Evolutionary conservation across 2,329 filamentous ascomycete genomes (phyloP).

Genomic region (Ceratocystis lukuohia): DNA sequence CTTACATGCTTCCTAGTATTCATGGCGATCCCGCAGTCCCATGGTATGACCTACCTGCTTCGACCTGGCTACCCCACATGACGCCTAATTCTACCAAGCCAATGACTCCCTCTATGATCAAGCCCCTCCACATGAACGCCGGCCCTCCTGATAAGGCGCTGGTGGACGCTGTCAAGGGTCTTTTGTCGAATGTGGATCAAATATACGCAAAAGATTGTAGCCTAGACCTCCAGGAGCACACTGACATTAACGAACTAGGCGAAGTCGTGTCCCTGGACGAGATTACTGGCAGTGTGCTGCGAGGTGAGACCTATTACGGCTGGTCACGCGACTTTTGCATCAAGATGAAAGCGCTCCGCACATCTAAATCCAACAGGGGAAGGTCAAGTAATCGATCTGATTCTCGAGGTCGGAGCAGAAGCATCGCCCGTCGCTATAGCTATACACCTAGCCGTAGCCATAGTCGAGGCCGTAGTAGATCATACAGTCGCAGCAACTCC

Average conservation of each 20-base stretch:
- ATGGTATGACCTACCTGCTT: constrained; percentile 73
- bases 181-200: constrained; percentile 55
- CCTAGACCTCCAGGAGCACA: constrained; percentile 23
- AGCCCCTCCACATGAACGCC: constrained; percentile 54
- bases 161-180: constrained; percentile 51
- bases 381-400: constrained; percentile 24
- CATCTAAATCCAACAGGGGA: constrained; percentile 30
- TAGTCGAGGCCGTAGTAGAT: constrained; percentile 18
- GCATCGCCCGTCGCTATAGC: constrained; percentile 21
- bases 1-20: constrained; percentile 58
- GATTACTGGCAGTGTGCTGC: constrained; percentile 48
- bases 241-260: constrained; percentile 64
- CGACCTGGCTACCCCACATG: constrained; percentile 66
- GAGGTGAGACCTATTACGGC: constrained; percentile 70
- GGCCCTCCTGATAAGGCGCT: constrained; percentile 56
- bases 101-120: constrained; percentile 57
- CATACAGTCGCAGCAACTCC: not conserved
- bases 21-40: constrained; percentile 62
- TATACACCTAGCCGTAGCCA: constrained; percentile 26
- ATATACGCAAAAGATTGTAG: constrained; percentile 46
- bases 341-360: constrained; percentile 49
- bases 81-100: constrained; percentile 61
- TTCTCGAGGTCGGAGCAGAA: constrained; percentile 25
- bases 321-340: constrained; percentile 73
- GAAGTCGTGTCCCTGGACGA: constrained; percentile 53